phyloP scores from a whole-genome alignment of 2,329 filamentous ascomycete species.

The Fusarium sp. region DNA sequence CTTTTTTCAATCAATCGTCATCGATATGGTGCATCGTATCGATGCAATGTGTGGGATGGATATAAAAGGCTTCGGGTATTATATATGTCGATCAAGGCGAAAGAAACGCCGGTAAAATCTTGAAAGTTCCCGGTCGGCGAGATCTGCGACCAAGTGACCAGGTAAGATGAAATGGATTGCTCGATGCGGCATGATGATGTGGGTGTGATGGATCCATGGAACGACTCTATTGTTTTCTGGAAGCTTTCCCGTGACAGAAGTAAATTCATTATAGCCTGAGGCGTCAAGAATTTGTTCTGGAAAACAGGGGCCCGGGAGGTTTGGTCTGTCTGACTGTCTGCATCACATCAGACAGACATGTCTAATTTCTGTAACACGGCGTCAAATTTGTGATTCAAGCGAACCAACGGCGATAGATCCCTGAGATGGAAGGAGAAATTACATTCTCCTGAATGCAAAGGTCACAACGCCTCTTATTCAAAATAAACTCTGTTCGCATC shows the following conservation, averaged over 20 bases:
- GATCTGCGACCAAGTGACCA: constrained; percentile 37
- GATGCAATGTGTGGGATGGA: constrained; percentile 10
- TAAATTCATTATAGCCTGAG: constrained; percentile 28
- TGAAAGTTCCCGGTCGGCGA: constrained; percentile 32
- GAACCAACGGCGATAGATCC: constrained; percentile 9
- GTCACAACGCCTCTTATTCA: constrained; percentile 24
- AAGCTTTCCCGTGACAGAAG: constrained; percentile 38
- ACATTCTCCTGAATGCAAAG: constrained; percentile 8
- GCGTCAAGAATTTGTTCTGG: constrained; percentile 33
- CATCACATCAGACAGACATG: constrained; percentile 16
- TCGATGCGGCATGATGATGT: constrained; percentile 32
- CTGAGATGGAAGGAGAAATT: background rate
- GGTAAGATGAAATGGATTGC: constrained; percentile 24
- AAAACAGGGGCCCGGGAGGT: constrained; percentile 28
- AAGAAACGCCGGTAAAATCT: constrained; percentile 30
- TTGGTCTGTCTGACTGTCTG: constrained; percentile 20
- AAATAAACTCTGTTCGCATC: constrained; percentile 18
- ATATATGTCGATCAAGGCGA: constrained; percentile 26
- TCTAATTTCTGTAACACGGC: constrained; percentile 15
- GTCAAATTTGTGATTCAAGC: constrained; percentile 10
- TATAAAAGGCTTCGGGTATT: constrained; percentile 3
- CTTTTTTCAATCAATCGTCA: constrained; percentile 29
- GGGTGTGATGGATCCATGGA: constrained; percentile 32
- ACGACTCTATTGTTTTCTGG: constrained; percentile 38
- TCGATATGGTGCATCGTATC: constrained; percentile 8